Evolutionary conservation across 2,329 filamentous ascomycete species (phyloP).

Genomic region (Pseudocercospora eumusae): DNA sequence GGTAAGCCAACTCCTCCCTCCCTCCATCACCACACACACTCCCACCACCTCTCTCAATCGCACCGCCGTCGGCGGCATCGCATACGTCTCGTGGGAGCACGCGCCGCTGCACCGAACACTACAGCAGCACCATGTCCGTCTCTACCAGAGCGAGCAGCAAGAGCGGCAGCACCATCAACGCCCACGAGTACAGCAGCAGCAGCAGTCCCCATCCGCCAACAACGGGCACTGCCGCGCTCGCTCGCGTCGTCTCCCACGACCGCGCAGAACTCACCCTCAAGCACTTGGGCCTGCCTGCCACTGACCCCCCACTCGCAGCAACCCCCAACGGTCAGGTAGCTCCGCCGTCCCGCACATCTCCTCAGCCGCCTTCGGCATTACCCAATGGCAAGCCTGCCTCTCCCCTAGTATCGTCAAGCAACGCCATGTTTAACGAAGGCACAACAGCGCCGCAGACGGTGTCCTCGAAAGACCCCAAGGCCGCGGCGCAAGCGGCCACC

Average conservation of each 20-base stretch:
- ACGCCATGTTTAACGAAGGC: slow-evolving; percentile 55
- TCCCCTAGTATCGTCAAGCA: slow-evolving; percentile 60
- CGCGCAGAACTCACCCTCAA: slow-evolving; percentile 28
- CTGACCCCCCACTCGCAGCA: slow-evolving; percentile 24
- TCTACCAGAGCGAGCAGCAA: slow-evolving; percentile 23
- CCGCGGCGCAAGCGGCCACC: slow-evolving; percentile 51
- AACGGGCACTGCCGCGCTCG: slow-evolving; percentile 28
- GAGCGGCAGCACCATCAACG: slow-evolving; percentile 21
- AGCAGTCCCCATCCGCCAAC: slow-evolving; percentile 23
- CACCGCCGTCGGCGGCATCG: slow-evolving; percentile 21
- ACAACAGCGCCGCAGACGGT: slow-evolving; percentile 58
- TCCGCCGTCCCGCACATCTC: slow-evolving; percentile 51
- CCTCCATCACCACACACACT: slow-evolving; percentile 23
- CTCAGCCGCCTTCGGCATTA: slow-evolving; percentile 44
- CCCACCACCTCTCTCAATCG: slow-evolving; percentile 27
- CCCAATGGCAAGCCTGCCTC: slow-evolving; percentile 56
- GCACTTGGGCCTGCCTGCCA: slow-evolving; percentile 2
- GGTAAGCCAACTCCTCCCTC: slow-evolving; percentile 36
- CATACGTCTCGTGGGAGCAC: slow-evolving; percentile 24
- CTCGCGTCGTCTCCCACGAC: slow-evolving; percentile 29
- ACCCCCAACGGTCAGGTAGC: slow-evolving; percentile 16
- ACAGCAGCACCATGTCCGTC: slow-evolving; percentile 27
- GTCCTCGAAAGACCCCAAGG: slow-evolving; percentile 65
- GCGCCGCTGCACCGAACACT: slow-evolving; percentile 15
- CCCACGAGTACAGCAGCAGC: slow-evolving; percentile 19